Conservation (phyloP, 2,329 filamentous ascomycete species). For the Fusarium albosuccineum region DNA sequence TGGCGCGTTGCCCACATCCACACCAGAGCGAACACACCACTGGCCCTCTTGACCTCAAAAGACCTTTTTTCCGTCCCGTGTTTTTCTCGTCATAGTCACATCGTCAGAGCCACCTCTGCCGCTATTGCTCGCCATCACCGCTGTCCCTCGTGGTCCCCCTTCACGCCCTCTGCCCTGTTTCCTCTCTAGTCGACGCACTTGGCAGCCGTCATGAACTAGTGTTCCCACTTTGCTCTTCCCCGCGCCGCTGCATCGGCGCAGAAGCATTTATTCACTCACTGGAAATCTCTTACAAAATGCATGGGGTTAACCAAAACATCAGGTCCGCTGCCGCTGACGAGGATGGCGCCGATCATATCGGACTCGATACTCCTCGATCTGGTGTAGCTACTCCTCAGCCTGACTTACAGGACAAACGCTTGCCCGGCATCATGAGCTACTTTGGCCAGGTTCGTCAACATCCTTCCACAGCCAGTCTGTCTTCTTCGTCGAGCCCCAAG, state of each 20-base stretch:
- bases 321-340: slow-evolving; percentile 74
- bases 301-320: slow-evolving; percentile 63
- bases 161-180: slow-evolving; percentile 42
- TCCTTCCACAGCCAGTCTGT: slow-evolving; percentile 68
- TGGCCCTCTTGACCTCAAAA: slow-evolving; percentile 41
- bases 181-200: slow-evolving; percentile 49
- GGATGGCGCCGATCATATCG: slow-evolving; percentile 80
- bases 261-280: slow-evolving; percentile 48
- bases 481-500: slow-evolving; percentile 54
- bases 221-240: slow-evolving; percentile 52
- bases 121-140: slow-evolving; percentile 38
- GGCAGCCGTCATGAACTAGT: slow-evolving; percentile 58
- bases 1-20: slow-evolving; percentile 41
- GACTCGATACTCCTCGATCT: slow-evolving; percentile 88
- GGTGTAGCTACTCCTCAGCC: slow-evolving; percentile 94
- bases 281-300: slow-evolving; percentile 54
- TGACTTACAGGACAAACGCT: slow-evolving; percentile 92
- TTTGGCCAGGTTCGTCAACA: slow-evolving; percentile 99
- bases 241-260: slow-evolving; percentile 47
- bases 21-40: slow-evolving; percentile 45
- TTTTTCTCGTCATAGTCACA: slow-evolving; percentile 51
- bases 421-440: slow-evolving; percentile 96
- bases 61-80: slow-evolving; percentile 43
- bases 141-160: slow-evolving; percentile 30
- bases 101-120: slow-evolving; percentile 43